phyloP scores from a whole-genome alignment of 225 moss, liverwort and hornwort species.

The Straminergon stramineum region DNA sequence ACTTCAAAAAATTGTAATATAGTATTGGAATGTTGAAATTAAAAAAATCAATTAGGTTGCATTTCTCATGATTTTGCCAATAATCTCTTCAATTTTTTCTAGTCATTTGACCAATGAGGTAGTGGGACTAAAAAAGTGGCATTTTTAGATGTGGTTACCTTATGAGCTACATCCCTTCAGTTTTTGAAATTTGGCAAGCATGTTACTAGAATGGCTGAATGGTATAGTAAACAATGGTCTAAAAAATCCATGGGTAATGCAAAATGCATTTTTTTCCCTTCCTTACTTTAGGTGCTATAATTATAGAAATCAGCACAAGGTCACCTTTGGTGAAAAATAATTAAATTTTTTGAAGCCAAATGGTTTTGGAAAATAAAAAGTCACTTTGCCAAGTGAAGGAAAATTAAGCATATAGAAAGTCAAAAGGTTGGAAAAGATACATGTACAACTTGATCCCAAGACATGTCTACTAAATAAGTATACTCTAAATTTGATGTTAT shows the following conservation, averaged over 20 bases:
- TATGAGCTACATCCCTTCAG: background rate
- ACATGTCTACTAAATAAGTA: background rate
- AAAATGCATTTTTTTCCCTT: background rate
- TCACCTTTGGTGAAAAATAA: background rate
- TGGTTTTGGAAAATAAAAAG: background rate
- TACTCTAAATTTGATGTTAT: background rate
- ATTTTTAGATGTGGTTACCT: background rate
- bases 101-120: background rate
- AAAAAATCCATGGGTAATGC: background rate
- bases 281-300: background rate
- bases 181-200: background rate
- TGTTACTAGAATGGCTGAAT: too few relatives aligned
- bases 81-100: background rate
- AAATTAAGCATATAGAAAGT: too few relatives aligned
- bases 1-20: background rate
- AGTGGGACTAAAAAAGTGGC: background rate
- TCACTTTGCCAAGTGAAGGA: fast-evolving
- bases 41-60: background rate
- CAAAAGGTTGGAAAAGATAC: too few relatives aligned
- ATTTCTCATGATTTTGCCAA: background rate
- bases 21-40: background rate
- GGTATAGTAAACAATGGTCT: background rate
- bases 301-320: background rate
- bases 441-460: too few relatives aligned
- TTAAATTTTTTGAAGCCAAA: background rate